Evolutionary conservation across 495 filamentous ascomycete genomes (phyloP).

Genomic region (Bryoglossum gracile): DNA sequence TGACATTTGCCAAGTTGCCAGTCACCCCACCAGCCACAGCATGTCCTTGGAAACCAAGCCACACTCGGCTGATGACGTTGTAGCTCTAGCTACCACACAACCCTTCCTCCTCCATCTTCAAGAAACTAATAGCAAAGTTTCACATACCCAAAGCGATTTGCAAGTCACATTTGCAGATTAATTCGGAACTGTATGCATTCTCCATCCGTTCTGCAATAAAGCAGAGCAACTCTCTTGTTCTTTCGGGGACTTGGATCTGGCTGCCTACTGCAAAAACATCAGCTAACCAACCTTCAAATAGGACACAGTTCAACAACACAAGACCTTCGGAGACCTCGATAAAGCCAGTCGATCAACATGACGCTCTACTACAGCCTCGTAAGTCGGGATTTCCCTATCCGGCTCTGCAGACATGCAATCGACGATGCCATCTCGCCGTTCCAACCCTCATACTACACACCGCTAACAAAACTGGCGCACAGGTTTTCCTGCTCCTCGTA

Average conservation of each 20-base stretch:
- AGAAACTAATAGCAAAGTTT: too few species aligned
- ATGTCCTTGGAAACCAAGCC: neutral
- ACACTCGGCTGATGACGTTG: slow-evolving; percentile 11
- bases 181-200: too few species aligned
- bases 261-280: slow-evolving; percentile 11
- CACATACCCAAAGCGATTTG: too few species aligned
- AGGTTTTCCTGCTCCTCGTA: slow-evolving; percentile 93
- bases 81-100: slow-evolving; percentile 5
- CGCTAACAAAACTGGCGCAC: slow-evolving; percentile 11
- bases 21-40: too few species aligned
- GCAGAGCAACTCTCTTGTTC: neutral
- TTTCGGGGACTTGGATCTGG: neutral
- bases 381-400: slow-evolving; percentile 37
- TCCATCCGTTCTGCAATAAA: neutral
- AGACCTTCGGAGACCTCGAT: neutral
- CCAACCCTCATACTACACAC: neutral
- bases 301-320: slow-evolving; percentile 13
- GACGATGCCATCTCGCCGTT: neutral
- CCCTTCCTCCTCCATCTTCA: neutral
- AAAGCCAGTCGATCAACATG: slow-evolving; percentile 51
- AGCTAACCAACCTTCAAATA: slow-evolving; percentile 15
- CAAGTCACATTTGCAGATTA: too few species aligned
- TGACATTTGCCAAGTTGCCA: too few species aligned
- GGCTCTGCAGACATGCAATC: neutral
- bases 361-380: slow-evolving; percentile 98